Conservation (phyloP, 2,329 filamentous ascomycete species). For the Colletotrichum destructivum region DNA sequence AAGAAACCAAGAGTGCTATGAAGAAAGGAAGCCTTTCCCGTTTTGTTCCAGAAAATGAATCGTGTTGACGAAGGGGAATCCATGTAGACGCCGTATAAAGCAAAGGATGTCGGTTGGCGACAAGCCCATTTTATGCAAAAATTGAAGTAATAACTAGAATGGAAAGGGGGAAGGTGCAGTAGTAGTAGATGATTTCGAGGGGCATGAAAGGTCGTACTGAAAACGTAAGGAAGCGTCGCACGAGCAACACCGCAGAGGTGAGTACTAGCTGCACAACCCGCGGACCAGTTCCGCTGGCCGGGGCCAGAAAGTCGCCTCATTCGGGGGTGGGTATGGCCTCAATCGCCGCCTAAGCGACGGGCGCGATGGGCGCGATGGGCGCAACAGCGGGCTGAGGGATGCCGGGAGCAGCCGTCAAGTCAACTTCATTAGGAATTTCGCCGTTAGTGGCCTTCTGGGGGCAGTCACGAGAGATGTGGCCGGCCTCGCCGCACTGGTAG, state of each 20-base stretch:
- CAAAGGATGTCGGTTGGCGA: slow-evolving; percentile 40
- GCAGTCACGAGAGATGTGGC: slow-evolving; percentile 97
- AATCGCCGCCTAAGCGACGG: slow-evolving; percentile 55
- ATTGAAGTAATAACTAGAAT: slow-evolving; percentile 37
- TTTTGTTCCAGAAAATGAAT: slow-evolving; percentile 49
- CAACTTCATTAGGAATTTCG: slow-evolving; percentile 63
- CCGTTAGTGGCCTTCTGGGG: slow-evolving; percentile 76
- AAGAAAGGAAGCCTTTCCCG: slow-evolving; percentile 44
- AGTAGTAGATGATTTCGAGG: slow-evolving; percentile 19
- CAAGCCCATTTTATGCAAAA: slow-evolving; percentile 42
- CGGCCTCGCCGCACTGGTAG: slow-evolving; percentile 96
- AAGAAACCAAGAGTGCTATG: slow-evolving; percentile 39
- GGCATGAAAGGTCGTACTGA: slow-evolving; percentile 31
- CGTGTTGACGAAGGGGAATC: slow-evolving; percentile 46
- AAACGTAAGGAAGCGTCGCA: slow-evolving; percentile 28
- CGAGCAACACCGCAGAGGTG: slow-evolving; percentile 5
- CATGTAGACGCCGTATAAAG: slow-evolving; percentile 49
- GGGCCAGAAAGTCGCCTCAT: slow-evolving; percentile 20
- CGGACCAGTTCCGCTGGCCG: slow-evolving; percentile 1
- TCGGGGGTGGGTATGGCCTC: not conserved
- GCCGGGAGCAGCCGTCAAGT: slow-evolving; percentile 59
- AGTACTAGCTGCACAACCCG: not conserved
- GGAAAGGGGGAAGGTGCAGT: slow-evolving; percentile 29
- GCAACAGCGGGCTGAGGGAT: slow-evolving; percentile 54
- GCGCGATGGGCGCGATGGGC: slow-evolving; percentile 57